Conservation (phyloP, 305 asterid species). For the Plantago rigida region DNA sequence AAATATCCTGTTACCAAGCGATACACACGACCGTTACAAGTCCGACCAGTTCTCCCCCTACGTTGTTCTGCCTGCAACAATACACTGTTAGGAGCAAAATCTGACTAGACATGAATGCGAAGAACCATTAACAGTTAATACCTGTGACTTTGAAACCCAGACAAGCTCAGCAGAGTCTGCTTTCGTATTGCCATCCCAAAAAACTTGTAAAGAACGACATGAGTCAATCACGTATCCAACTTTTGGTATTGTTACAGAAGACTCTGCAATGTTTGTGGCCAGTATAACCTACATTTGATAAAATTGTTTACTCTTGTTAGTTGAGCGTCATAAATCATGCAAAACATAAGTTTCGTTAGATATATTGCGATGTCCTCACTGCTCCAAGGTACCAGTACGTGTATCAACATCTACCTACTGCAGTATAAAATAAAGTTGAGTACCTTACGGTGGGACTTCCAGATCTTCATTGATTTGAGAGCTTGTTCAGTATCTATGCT, state of each 20-base stretch:
- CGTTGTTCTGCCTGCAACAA: constrained; percentile 81
- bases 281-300: constrained; percentile 56
- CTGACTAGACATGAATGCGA: constrained; percentile 19
- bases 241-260: constrained; percentile 97
- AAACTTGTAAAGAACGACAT: constrained; percentile 91
- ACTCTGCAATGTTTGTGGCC: constrained; percentile 96
- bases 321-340: constrained; percentile 18
- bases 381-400: constrained; percentile 6
- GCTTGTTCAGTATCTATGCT: constrained; percentile 84
- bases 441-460: constrained; percentile 84
- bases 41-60: constrained; percentile 88
- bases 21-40: constrained; percentile 82
- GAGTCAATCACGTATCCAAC: constrained; percentile 94
- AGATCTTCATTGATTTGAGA: constrained; percentile 76
- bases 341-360: constrained; percentile 6
- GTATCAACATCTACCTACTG: constrained; percentile 11
- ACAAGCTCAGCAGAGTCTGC: constrained; percentile 69
- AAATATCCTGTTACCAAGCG: constrained; percentile 74
- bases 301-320: constrained; percentile 18
- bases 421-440: constrained; percentile 2
- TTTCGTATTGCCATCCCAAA: constrained; percentile 64
- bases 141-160: constrained; percentile 98
- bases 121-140: constrained; percentile 27
- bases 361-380: constrained; percentile 17
- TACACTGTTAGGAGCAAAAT: constrained; percentile 21